phyloP scores from a whole-genome alignment of 2,329 filamentous ascomycete genomes.

The Aspergillus caelatus region DNA sequence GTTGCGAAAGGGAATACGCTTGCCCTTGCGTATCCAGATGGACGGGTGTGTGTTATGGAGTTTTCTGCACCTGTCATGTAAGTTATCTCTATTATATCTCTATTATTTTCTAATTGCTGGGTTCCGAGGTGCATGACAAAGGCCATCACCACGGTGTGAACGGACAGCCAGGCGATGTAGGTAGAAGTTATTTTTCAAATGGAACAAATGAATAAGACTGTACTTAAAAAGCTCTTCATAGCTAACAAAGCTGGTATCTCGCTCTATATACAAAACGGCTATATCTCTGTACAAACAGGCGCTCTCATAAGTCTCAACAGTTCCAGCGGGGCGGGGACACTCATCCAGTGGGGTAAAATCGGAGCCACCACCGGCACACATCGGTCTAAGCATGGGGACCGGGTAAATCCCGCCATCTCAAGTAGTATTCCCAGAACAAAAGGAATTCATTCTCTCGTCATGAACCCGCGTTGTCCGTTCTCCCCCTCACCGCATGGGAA shows the following conservation, averaged over 20 bases:
- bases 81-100: too few species aligned
- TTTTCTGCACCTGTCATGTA: too few species aligned
- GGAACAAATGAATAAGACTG: too few species aligned
- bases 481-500: conserved; percentile 2
- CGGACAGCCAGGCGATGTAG: too few species aligned
- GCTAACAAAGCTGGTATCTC: background rate
- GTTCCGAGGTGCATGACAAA: too few species aligned
- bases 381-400: background rate
- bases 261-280: background rate
- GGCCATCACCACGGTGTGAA: too few species aligned
- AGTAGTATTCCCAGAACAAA: background rate
- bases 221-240: too few species aligned
- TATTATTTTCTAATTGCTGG: too few species aligned
- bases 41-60: too few species aligned
- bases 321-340: background rate
- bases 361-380: background rate
- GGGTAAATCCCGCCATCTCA: background rate
- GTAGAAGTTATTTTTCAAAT: too few species aligned
- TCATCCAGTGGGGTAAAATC: background rate
- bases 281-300: background rate
- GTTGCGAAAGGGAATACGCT: background rate
- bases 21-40: too few species aligned
- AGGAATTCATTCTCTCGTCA: background rate
- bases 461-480: background rate
- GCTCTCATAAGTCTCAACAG: background rate